A percentile compares a stretch with the other conserved stretches of the same genome.
phyloP scores from a whole-genome alignment of 208 protist species.

The Leishmania tarentolae region DNA sequence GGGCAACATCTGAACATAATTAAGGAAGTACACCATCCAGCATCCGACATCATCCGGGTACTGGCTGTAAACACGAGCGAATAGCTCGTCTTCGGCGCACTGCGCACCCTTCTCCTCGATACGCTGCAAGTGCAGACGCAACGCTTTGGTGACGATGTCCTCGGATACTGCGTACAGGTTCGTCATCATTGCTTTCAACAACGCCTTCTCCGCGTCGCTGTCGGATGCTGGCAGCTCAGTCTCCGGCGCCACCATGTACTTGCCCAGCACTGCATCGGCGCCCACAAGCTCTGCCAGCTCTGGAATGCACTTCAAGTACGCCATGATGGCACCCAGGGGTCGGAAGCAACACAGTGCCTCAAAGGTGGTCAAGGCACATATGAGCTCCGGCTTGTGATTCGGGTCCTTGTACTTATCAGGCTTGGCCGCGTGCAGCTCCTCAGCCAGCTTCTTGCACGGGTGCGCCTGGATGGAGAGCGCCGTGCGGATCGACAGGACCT shows the following conservation, averaged over 20 bases:
- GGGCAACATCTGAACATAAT: slow-evolving; percentile 92
- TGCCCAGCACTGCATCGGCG: slow-evolving; percentile 36
- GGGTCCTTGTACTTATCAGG: slow-evolving; percentile 97
- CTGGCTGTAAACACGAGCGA: slow-evolving; percentile 85
- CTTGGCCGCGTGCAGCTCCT: slow-evolving; percentile 83
- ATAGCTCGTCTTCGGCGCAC: slow-evolving; percentile 74
- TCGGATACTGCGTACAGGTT: slow-evolving; percentile 61
- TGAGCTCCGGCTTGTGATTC: slow-evolving; percentile 99
- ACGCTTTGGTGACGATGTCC: slow-evolving; percentile 36
- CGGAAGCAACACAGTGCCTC: slow-evolving; percentile 97
- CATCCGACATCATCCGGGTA: slow-evolving; percentile 98
- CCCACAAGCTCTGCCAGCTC: slow-evolving; percentile 50
- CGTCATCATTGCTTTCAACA: slow-evolving; percentile 66
- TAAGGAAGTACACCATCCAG: slow-evolving; percentile 98
- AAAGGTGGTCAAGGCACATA: slow-evolving; percentile 94
- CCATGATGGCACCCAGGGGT: slow-evolving; percentile 75
- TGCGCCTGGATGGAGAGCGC: slow-evolving; percentile 98
- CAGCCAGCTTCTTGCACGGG: slow-evolving; percentile 94
- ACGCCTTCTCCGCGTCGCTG: slow-evolving; percentile 50
- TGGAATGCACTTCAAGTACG: slow-evolving; percentile 64
- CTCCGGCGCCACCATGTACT: slow-evolving; percentile 21
- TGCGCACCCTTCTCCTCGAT: slow-evolving; percentile 35
- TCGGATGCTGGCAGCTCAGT: slow-evolving; percentile 27
- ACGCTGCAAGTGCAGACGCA: slow-evolving; percentile 58
- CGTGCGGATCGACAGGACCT: slow-evolving; percentile 95